Percentiles rank a stretch among this genome's conserved stretches.
phyloP scores from a whole-genome alignment of 495 filamentous ascomycete species.

The Aspergillus ostianus region DNA sequence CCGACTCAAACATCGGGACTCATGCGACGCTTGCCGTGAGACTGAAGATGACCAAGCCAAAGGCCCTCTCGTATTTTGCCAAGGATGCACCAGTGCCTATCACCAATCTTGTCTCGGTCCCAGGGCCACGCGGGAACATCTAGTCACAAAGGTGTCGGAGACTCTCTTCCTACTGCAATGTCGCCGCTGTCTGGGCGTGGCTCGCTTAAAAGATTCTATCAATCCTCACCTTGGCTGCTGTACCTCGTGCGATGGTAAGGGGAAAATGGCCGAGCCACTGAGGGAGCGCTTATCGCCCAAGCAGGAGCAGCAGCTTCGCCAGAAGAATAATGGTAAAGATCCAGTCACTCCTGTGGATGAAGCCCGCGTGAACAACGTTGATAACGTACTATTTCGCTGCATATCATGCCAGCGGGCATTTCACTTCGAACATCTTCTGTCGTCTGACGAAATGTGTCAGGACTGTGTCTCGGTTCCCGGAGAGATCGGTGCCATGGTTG shows the following conservation, averaged over 20 bases:
- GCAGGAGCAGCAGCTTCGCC: conserved; percentile 77
- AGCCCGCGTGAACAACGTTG: conserved; percentile 66
- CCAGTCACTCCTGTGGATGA: conserved; percentile 63
- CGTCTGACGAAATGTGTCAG: conserved; percentile 53
- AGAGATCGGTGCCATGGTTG: conserved; percentile 71
- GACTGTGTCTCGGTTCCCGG: conserved; percentile 59
- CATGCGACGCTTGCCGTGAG: conserved; percentile 70
- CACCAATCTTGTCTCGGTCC: conserved; percentile 79
- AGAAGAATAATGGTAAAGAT: conserved; percentile 74
- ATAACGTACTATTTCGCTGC: conserved; percentile 83
- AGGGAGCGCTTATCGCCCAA: conserved; percentile 63
- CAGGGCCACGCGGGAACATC: conserved; percentile 73
- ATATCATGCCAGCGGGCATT: conserved; percentile 70
- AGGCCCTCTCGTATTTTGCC: conserved; percentile 74
- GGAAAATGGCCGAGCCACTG: conserved; percentile 67
- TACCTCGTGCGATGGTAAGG: conserved; percentile 59
- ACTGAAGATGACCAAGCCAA: conserved; percentile 52
- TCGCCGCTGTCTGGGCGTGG: conserved; percentile 69
- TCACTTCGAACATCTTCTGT: conserved; percentile 76
- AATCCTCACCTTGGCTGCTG: conserved; percentile 71
- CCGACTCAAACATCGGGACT: conserved; percentile 59
- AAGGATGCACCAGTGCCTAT: conserved; percentile 82
- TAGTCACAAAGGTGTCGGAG: conserved; percentile 85
- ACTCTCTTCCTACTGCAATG: conserved; percentile 88
- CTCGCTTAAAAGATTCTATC: conserved; percentile 62